Percentiles rank a stretch among this genome's conserved stretches.
These are phyloP conservation scores for Pichia heedii DNA, from an alignment of 805 yeast species.

Conservation along the genomic window DNA sequence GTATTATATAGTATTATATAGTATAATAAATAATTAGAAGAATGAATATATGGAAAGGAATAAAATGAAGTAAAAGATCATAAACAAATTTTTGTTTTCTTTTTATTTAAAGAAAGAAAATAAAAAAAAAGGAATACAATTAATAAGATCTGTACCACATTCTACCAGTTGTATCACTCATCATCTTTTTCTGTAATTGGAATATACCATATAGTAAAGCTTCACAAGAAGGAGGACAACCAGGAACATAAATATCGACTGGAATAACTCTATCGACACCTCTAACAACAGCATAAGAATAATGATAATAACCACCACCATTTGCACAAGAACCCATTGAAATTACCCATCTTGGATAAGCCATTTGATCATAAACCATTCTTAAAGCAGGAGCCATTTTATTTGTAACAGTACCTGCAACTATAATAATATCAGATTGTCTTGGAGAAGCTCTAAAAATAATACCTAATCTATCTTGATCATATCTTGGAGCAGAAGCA, in stretches of 20 bases:
- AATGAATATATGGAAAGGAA: too few relatives aligned
- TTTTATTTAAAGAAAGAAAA: too few relatives aligned
- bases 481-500: conserved; percentile 82
- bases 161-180: conserved; percentile 69
- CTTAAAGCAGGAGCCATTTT: conserved; percentile 92
- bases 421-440: conserved; percentile 87
- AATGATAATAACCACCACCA: conserved; percentile 90
- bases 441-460: conserved; percentile 92
- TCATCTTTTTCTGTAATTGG: conserved; percentile 85
- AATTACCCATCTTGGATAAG: conserved; percentile 90
- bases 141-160: conserved; percentile 67
- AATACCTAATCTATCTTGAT: conserved; percentile 85
- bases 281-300: conserved; percentile 79
- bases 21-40: too few relatives aligned
- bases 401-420: conserved; percentile 85
- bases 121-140: background rate
- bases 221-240: conserved; percentile 88
- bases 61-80: too few relatives aligned
- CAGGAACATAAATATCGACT: conserved; percentile 85
- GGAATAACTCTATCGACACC: conserved; percentile 87
- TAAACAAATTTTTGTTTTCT: too few relatives aligned
- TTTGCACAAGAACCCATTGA: conserved; percentile 93
- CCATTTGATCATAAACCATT: conserved; percentile 91
- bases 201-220: conserved; percentile 87
- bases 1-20: too few relatives aligned